Conservation (phyloP, 176 grass and related monocot genomes). For the Oryza glaberrima region DNA sequence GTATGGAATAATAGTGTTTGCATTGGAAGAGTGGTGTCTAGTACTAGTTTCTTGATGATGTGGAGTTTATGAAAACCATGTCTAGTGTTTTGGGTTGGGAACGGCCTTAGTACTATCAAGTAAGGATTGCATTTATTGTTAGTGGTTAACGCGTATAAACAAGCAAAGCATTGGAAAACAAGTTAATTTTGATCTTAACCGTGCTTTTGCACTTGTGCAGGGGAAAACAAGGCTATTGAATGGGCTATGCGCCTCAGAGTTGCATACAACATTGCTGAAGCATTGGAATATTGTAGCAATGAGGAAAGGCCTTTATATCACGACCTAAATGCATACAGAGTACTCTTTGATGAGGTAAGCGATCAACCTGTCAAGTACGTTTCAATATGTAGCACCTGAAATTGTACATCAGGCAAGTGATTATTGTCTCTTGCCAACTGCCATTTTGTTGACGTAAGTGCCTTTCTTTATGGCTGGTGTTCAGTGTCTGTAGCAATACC, state of each 20-base stretch:
- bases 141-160: neutral
- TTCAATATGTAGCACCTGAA: slow-evolving; percentile 25
- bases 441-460: neutral
- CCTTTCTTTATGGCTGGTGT: neutral
- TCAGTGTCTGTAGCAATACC: neutral
- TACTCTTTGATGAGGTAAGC: slow-evolving; percentile 96
- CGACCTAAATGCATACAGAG: slow-evolving; percentile 95
- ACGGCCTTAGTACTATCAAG: too few relatives aligned
- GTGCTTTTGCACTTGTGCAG: slow-evolving; percentile 53
- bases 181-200: slow-evolving; percentile 10
- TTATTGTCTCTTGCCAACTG: slow-evolving; percentile 13
- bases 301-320: slow-evolving; percentile 80
- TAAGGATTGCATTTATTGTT: neutral
- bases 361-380: slow-evolving; percentile 1
- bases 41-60: too few relatives aligned
- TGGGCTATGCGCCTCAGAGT: slow-evolving; percentile 97
- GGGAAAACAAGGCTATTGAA: slow-evolving; percentile 92
- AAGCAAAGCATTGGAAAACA: neutral
- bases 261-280: slow-evolving; percentile 85
- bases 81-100: too few relatives aligned
- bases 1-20: too few relatives aligned
- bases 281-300: slow-evolving; percentile 81
- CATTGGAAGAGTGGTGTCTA: too few relatives aligned
- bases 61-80: too few relatives aligned
- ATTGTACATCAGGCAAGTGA: neutral